A percentile compares a stretch with the other conserved stretches of the same genome.
Conservation (phyloP, 495 filamentous ascomycete genomes). For the Evansstolkia leycettana region DNA sequence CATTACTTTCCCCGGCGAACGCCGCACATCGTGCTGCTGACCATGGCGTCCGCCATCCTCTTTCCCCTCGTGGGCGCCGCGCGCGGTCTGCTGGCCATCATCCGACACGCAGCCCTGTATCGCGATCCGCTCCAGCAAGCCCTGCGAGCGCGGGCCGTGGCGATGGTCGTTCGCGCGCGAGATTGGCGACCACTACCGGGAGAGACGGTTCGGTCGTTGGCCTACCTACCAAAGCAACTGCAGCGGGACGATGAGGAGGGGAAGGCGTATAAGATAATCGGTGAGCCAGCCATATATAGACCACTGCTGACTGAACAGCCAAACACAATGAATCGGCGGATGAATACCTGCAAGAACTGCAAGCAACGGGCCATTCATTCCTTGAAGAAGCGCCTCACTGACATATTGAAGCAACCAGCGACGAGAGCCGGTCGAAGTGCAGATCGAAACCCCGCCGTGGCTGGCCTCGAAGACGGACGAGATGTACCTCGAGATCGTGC, state of each 20-base stretch:
- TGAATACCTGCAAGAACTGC: too few species aligned
- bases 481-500: too few species aligned
- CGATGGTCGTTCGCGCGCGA: slow-evolving; percentile 19
- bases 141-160: slow-evolving; percentile 17
- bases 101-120: slow-evolving; percentile 10
- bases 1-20: slow-evolving; percentile 26
- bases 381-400: too few species aligned
- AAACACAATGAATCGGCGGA: too few species aligned
- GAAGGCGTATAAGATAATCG: slow-evolving; percentile 2
- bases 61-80: slow-evolving; percentile 20
- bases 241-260: slow-evolving; percentile 8
- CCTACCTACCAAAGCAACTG: slow-evolving; percentile 2
- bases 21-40: slow-evolving; percentile 12
- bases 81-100: slow-evolving; percentile 17
- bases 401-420: background rate
- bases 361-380: too few species aligned
- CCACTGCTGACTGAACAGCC: too few species aligned
- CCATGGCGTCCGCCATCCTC: slow-evolving; percentile 13
- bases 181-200: slow-evolving; percentile 21
- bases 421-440: background rate
- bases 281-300: background rate
- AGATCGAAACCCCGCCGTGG: background rate
- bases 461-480: too few species aligned
- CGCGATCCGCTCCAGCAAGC: slow-evolving; percentile 13
- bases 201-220: slow-evolving; percentile 9